These are phyloP conservation scores for Penicillium pancosmium DNA, from an alignment of 495 filamentous ascomycete species.

Conservation along the genomic window DNA sequence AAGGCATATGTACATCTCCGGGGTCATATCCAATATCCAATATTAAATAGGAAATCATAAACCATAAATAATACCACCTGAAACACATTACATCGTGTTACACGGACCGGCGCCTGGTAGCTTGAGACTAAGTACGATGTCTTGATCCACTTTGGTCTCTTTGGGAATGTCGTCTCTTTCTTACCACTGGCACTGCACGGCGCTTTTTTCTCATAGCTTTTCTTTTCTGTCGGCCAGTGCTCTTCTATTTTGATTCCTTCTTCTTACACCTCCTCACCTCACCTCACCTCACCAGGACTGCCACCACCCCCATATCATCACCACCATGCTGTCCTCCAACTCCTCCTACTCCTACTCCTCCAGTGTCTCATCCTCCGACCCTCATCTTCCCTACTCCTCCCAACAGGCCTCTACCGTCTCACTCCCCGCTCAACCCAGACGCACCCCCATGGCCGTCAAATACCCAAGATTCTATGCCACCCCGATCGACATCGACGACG, in stretches of 20 bases:
- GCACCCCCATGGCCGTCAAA: constrained; percentile 29
- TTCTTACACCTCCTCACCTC: constrained; percentile 14
- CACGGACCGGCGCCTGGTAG: constrained; percentile 28
- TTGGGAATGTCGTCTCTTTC: neutral
- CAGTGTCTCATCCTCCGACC: constrained; percentile 33
- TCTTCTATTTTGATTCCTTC: constrained; percentile 17
- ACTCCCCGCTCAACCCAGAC: constrained; percentile 23
- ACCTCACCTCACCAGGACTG: constrained; percentile 3
- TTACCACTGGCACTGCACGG: neutral
- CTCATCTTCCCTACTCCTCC: constrained; percentile 34
- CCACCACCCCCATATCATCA: constrained; percentile 26
- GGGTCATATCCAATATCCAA: neutral
- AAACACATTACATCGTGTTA: constrained; percentile 35
- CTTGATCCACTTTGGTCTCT: constrained; percentile 31
- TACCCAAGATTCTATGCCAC: constrained; percentile 46
- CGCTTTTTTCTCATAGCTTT: neutral
- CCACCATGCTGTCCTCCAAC: constrained; percentile 33
- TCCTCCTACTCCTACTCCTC: constrained; percentile 35
- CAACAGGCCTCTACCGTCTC: constrained; percentile 35
- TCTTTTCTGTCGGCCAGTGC: constrained; percentile 21
- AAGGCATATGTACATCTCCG: neutral
- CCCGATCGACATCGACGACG: constrained; percentile 37
- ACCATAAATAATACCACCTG: neutral
- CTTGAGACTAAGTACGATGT: constrained; percentile 27
- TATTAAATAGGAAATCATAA: neutral